These are phyloP conservation scores for Martiniozyma asiatica DNA, from an alignment of 1,139 yeast genomes.

Conservation along the genomic window DNA sequence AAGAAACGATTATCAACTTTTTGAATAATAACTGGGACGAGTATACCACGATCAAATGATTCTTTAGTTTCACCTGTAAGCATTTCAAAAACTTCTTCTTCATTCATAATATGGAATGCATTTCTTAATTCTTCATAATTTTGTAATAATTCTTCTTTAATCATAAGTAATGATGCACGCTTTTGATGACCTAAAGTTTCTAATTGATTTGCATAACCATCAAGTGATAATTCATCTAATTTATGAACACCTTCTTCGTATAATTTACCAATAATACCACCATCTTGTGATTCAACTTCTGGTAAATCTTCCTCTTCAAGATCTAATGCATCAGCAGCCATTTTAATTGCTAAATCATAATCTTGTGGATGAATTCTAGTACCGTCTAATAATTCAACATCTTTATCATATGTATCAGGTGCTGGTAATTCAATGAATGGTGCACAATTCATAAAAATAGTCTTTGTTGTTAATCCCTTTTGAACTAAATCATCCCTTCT, in stretches of 20 bases:
- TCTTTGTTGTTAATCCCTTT: constrained; percentile 65
- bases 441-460: constrained; percentile 82
- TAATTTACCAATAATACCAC: constrained; percentile 77
- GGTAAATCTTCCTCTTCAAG: constrained; percentile 89
- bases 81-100: constrained; percentile 71
- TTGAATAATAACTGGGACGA: constrained; percentile 66
- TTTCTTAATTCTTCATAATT: constrained; percentile 80
- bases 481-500: constrained; percentile 73
- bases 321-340: constrained; percentile 97
- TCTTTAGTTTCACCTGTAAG: constrained; percentile 78
- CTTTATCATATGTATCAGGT: constrained; percentile 43
- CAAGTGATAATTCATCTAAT: constrained; percentile 77
- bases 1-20: constrained; percentile 40
- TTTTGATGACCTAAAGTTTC: constrained; percentile 72
- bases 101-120: constrained; percentile 54
- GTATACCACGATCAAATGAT: constrained; percentile 55
- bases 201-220: constrained; percentile 88
- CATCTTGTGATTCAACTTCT: constrained; percentile 49
- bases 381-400: constrained; percentile 75
- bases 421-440: constrained; percentile 79
- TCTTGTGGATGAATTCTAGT: constrained; percentile 98
- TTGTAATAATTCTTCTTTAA: constrained; percentile 76
- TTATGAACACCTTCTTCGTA: constrained; percentile 76
- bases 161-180: constrained; percentile 74
- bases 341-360: constrained; percentile 86